Evolutionary conservation across 1,284 basidiomycete species (phyloP), one percentile per base, ranked within the genome.

Genomic region (Trichosporon asahii): DNA sequence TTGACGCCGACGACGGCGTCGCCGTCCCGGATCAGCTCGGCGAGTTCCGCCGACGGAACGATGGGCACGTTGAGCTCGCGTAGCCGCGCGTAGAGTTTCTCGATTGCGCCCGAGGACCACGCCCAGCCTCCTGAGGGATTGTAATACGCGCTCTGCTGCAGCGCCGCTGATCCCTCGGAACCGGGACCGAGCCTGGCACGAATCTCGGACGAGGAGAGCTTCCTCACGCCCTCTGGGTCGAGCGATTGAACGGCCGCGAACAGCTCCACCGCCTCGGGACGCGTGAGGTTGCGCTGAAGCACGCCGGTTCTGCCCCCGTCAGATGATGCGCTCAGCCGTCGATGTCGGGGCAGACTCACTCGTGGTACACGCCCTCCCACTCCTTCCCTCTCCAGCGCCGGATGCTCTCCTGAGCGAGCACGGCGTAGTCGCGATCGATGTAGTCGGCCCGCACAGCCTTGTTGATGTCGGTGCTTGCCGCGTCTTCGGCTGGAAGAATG

Each of bases 71-170:
- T 89, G 25, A 89, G 84, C 1, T 82, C 77, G 8, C 76, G 76
- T 1, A 93, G 88, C 65, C 86, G 86, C n/a, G 81, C 76, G 67
- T 90, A 87, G 71, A 92, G 80, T 21, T 86, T 80, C 2, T 82
- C 74, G 8, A 92, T 79, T 1, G 90, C 92, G 74, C 88, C 87
- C 2, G 87, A 85, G 1, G 93, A 91, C 76, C 90, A 85, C 2
- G 88, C 91, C 94, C 93, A 95, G 3, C 93, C 94, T 1, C 90
- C 89, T 60, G 91, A 88, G 1, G 83, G 84, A 76, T 93, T 94
- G 66, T 91, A 77, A 77, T 91, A 94, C 15, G 40, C 40, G 40
- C 40, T 44, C 40, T 44, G 40, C 18, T n/a, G 18, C 18, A 44
- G 40, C 0, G 89, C 14, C 5, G 8, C 25, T 21, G 27, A 2